phyloP scores from a whole-genome alignment of 2,329 filamentous ascomycete genomes.

The Cryphonectria naterciae region DNA sequence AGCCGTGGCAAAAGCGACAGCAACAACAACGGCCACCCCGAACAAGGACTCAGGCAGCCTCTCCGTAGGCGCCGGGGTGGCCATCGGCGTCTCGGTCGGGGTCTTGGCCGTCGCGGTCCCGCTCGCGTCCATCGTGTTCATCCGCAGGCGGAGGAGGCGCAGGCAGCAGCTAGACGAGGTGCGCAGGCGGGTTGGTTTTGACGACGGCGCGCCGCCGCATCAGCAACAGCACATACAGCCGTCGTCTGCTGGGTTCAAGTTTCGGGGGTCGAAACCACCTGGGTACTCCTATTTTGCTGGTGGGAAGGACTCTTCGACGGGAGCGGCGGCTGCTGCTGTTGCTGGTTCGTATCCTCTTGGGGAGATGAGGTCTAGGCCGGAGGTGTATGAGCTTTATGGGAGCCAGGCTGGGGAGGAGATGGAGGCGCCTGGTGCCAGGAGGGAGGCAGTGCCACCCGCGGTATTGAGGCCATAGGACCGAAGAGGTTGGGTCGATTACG shows the following conservation, averaged over 20 bases:
- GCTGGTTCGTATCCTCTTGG: not conserved
- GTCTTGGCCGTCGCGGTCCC: not conserved
- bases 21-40: not conserved
- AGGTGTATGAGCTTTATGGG: constrained; percentile 6
- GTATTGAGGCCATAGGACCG: not conserved
- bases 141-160: not conserved
- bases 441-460: too few relatives aligned
- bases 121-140: not conserved
- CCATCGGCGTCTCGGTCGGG: constrained; percentile 7
- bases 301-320: not conserved
- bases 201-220: not conserved
- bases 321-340: too few relatives aligned
- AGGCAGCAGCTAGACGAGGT: not conserved
- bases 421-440: not conserved
- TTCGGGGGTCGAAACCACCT: not conserved
- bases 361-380: not conserved
- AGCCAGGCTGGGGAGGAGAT: constrained; percentile 1
- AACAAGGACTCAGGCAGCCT: not conserved
- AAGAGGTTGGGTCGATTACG: not conserved
- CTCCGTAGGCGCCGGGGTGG: not conserved
- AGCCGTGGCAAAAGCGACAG: not conserved
- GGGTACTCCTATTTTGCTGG: not conserved
- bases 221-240: too few relatives aligned
- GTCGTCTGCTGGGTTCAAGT: not conserved
- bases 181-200: not conserved